Conservation (phyloP, 768 basidiomycete genomes). For the Auricularia cornea region DNA sequence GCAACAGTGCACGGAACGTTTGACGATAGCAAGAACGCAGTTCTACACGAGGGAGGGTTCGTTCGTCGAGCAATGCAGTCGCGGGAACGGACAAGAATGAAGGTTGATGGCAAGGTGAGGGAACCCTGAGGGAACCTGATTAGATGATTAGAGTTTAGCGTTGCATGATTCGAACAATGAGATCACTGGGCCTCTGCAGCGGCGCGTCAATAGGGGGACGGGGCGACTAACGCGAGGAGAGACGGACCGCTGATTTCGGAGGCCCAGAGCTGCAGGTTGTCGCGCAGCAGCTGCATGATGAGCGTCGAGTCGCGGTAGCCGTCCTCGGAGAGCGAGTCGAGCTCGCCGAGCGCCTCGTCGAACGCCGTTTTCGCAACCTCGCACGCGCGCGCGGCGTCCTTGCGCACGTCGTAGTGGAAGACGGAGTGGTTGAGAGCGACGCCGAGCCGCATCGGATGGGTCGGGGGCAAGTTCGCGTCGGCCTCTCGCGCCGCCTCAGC, state of each 20-base stretch:
- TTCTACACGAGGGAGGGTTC: no score
- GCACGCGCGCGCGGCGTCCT: constrained; percentile 97
- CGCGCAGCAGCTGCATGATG: constrained; percentile 93
- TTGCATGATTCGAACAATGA: no score
- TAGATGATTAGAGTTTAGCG: no score
- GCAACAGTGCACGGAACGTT: no score
- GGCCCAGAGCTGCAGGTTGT: constrained; percentile 97
- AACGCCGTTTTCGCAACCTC: constrained; percentile 99
- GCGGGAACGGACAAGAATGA: no score
- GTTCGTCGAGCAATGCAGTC: no score
- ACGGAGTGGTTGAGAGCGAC: constrained; percentile 99
- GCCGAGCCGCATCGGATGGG: constrained; percentile 97
- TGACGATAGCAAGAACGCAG: no score
- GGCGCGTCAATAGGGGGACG: no score
- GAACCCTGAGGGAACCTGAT: no score
- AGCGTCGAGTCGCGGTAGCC: constrained; percentile 98
- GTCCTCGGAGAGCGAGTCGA: constrained; percentile 97
- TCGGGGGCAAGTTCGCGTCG: constrained; percentile 88
- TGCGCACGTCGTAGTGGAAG: constrained; percentile 99
- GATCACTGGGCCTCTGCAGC: no score
- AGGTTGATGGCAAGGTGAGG: no score
- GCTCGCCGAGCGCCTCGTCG: constrained; percentile 97
- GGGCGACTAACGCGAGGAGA: no score
- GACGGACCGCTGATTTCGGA: constrained; percentile 55
- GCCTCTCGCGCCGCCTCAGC: constrained; percentile 97